Evolutionary conservation across 495 filamentous ascomycete genomes (phyloP), one percentile per base, ranked within the genome.

Genomic region (Aspergillus homomorphus): DNA sequence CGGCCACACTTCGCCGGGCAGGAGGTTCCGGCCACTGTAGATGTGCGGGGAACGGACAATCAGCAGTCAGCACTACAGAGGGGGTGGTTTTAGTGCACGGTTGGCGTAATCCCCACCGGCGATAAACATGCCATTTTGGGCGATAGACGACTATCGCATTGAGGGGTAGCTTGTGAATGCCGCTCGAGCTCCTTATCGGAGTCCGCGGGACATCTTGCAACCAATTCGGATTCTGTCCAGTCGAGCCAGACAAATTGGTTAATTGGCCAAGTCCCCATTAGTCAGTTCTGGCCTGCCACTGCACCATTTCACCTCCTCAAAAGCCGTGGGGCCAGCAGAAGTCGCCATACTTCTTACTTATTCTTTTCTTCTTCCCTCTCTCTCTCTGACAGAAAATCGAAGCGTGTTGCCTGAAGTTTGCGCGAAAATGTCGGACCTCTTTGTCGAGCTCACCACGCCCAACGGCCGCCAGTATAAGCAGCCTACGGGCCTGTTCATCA

Each of bases 401-500:
- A 28, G 26, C 9, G n/a, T 28, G 4, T 28, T 28, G 26, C 26
- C 9, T 3, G 3, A 12, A 38, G 2, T 38, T 38, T 38, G 33
- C 5, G 33, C 12, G 20, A 56, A 9, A 16, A 51, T 61, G 56
- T 28, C 54, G 15, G 59, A 64, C 43, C 62, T 64, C 24, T 66
- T 63, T 16, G 75, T 92, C 54, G 81, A 93, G 57, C 84, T 98
- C 45, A 88, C 84, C 20, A 89, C 91, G 41, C 94, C 94, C 16
- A 98, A 98, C 73, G 93, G 93, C 71, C 82, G 71, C 64, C 89
- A 85, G 66, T 90, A 92, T 71, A 80, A 76, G 10, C 88, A 92
- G 72, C 89, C 88, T 3, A 80, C 85, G 18, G 93, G 93, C 19
- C 84, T 98, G 16, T 97, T 96, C 74, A 96, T 98, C 77, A 93